Conservation (phyloP, 208 protist species). For the Acanthamoeba lenticulata region DNA sequence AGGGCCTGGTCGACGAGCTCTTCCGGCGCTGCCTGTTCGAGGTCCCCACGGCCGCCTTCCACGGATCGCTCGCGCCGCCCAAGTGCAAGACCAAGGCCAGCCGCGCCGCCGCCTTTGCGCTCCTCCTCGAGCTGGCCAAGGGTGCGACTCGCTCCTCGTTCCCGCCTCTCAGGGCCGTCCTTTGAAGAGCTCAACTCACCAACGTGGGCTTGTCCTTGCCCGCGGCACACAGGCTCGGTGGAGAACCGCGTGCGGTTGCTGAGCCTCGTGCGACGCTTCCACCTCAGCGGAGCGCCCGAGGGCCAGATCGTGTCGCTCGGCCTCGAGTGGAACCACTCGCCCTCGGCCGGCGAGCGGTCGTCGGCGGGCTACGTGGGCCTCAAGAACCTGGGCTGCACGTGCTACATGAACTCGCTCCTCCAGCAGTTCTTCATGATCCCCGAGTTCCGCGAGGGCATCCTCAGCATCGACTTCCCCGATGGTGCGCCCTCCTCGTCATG, state of each 20-base stretch:
- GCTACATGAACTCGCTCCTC: constrained; percentile 89
- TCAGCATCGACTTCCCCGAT: not conserved
- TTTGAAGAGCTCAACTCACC: not conserved
- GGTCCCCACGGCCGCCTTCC: constrained; percentile 76
- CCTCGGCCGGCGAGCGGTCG: constrained; percentile 6
- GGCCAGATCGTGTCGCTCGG: not conserved
- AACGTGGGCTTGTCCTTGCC: not conserved
- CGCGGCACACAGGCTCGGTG: not conserved
- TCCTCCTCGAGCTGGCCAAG: constrained; percentile 78
- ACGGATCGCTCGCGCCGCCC: constrained; percentile 80
- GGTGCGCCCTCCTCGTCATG: not conserved
- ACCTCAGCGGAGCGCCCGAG: not conserved
- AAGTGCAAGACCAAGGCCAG: constrained; percentile 85
- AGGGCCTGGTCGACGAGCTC: constrained; percentile 63
- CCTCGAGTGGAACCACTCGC: constrained; percentile 32
- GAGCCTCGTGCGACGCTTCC: not conserved
- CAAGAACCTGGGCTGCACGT: constrained; percentile 86
- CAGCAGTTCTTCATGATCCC: constrained; percentile 86
- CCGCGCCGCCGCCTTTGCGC: constrained; percentile 77
- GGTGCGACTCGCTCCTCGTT: not conserved
- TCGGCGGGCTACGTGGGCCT: constrained; percentile 84
- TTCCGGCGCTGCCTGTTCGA: constrained; percentile 84
- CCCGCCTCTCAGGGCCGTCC: not conserved
- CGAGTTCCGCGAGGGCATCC: constrained; percentile 70
- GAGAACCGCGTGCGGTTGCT: not conserved